These are phyloP conservation scores for Backusella mclennaniae DNA, from an alignment of 192 early-diverging fungal genomes.

Conservation along the genomic window DNA sequence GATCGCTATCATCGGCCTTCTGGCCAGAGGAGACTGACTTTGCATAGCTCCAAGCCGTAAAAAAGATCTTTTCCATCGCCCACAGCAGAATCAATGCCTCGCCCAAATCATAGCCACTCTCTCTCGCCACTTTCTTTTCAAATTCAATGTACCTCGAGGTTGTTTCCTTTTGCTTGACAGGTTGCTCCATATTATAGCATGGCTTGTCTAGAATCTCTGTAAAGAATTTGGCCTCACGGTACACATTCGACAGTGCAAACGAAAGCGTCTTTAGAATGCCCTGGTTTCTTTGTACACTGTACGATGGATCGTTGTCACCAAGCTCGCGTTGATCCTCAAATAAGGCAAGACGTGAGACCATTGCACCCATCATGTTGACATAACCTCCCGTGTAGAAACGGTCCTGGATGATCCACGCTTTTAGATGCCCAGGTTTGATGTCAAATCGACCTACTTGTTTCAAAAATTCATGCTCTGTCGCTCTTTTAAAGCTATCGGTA, in stretches of 20 bases:
- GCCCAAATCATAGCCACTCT: constrained; percentile 10
- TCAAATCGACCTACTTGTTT: constrained; percentile 12
- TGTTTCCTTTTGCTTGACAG: neutral
- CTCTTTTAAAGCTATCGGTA: constrained; percentile 14
- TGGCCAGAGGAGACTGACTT: neutral
- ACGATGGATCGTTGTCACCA: constrained; percentile 5
- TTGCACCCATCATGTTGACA: constrained; percentile 14
- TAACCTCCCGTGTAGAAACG: constrained; percentile 24
- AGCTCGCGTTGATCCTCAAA: neutral
- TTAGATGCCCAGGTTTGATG: constrained; percentile 13
- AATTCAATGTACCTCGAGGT: constrained; percentile 22
- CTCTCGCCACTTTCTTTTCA: constrained; percentile 17
- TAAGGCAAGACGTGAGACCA: constrained; percentile 13
- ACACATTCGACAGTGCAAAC: constrained; percentile 21
- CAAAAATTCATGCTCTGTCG: constrained; percentile 21
- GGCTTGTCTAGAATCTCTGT: constrained; percentile 6
- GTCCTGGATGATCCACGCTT: constrained; percentile 23
- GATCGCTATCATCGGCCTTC: neutral
- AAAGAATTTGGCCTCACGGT: constrained; percentile 24
- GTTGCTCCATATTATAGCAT: neutral
- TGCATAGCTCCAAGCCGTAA: constrained; percentile 26
- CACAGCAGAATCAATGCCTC: constrained; percentile 20
- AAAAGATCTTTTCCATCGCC: constrained; percentile 29
- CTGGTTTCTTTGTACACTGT: neutral
- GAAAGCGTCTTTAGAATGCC: constrained; percentile 5